Conservation (phyloP, 1,139 yeast species). For the Pichia sorboxylosa region DNA sequence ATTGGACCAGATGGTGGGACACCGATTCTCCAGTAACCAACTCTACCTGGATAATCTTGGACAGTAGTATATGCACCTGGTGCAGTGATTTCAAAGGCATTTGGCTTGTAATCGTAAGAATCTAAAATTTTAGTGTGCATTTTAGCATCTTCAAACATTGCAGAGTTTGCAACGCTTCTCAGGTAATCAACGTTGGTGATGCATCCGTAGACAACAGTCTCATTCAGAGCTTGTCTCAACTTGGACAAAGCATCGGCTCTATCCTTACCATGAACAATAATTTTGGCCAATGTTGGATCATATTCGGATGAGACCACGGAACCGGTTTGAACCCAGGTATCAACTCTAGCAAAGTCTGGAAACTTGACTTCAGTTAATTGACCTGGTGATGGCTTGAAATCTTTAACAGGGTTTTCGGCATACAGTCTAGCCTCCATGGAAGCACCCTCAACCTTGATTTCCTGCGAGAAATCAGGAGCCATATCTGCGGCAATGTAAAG, state of each 20-base stretch:
- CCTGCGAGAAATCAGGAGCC: slow-evolving; percentile 63
- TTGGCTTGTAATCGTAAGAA: slow-evolving; percentile 65
- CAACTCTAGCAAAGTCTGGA: slow-evolving; percentile 86
- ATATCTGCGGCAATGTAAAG: slow-evolving; percentile 77
- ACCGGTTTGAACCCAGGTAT: slow-evolving; percentile 88
- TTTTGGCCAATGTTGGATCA: slow-evolving; percentile 93
- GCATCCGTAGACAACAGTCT: slow-evolving; percentile 82
- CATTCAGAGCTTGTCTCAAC: slow-evolving; percentile 69
- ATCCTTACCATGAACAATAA: slow-evolving; percentile 85
- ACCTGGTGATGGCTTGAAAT: slow-evolving; percentile 93
- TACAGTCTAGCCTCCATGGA: slow-evolving; percentile 94
- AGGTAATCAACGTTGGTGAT: slow-evolving; percentile 83
- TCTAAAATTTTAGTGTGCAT: slow-evolving; percentile 85
- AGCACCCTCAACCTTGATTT: slow-evolving; percentile 61
- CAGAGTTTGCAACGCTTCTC: slow-evolving; percentile 70
- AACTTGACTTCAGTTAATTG: slow-evolving; percentile 75
- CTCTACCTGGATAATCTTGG: slow-evolving; percentile 93
- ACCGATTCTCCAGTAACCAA: slow-evolving; percentile 82
- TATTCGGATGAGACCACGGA: slow-evolving; percentile 86
- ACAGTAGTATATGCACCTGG: slow-evolving; percentile 96
- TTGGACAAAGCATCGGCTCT: slow-evolving; percentile 73
- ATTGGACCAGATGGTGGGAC: slow-evolving; percentile 98
- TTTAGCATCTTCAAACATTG: slow-evolving; percentile 71
- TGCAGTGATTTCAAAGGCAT: slow-evolving; percentile 67
- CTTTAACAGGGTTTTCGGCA: slow-evolving; percentile 94